Conservation (phyloP, 129 eudicot species). For the Oenanthe sinensis region DNA sequence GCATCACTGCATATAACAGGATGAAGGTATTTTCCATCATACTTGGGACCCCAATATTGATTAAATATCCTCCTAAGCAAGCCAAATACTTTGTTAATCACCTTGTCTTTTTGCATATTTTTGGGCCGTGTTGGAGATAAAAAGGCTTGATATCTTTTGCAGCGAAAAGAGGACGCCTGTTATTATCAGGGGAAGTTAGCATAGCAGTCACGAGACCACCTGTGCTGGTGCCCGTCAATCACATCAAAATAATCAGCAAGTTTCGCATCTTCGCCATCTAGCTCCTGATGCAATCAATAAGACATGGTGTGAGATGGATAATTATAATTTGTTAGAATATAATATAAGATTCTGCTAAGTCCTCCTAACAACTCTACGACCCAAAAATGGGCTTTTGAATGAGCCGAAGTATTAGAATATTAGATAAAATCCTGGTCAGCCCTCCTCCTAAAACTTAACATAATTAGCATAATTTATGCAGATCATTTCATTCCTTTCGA, state of each 20-base stretch:
- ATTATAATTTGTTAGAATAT: too few relatives aligned
- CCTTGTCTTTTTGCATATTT: constrained; percentile 1
- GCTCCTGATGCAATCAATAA: constrained; percentile 18
- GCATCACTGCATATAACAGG: neutral
- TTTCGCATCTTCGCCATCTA: constrained; percentile 55
- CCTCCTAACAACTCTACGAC: too few relatives aligned
- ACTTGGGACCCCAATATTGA: constrained; percentile 27
- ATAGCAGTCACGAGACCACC: constrained; percentile 57
- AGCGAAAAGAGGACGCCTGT: constrained; percentile 41
- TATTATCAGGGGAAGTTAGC: constrained; percentile 47
- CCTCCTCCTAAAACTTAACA: too few relatives aligned
- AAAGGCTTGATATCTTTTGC: constrained; percentile 55
- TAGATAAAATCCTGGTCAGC: too few relatives aligned
- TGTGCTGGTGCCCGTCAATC: constrained; percentile 56
- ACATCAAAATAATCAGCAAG: constrained; percentile 65
- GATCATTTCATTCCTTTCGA: neutral
- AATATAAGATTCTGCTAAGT: too few relatives aligned
- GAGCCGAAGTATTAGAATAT: too few relatives aligned
- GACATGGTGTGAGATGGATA: neutral
- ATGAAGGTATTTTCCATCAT: constrained; percentile 49
- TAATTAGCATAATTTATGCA: neutral
- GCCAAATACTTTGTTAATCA: constrained; percentile 3
- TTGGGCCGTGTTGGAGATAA: constrained; percentile 43
- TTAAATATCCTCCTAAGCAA: constrained; percentile 10
- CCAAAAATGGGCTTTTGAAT: too few relatives aligned